Evolutionary conservation across 2,329 filamentous ascomycete species (phyloP), one percentile per base, ranked within the genome.

Genomic region (Trichoderma sp.): DNA sequence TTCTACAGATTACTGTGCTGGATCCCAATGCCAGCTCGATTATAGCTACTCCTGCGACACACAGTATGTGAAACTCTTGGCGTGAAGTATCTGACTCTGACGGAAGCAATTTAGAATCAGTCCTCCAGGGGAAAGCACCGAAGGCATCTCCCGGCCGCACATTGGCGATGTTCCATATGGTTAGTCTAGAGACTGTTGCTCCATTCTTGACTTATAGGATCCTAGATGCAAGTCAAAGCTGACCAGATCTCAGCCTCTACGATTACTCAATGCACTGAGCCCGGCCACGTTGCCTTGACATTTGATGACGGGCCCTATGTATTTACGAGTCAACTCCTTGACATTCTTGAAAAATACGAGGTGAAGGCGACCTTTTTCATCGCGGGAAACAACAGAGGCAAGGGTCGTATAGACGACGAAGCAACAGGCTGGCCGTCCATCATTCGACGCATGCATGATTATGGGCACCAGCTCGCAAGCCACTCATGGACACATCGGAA

Each of bases 401-500:
- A 82, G 73, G 77, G 76, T 3, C 75, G 73, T 13, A 84, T 85
- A 4, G 82, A 85, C 67, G 77, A 79, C 24, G 69, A 74, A 3
- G 70, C 73, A 5, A 76, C 72, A 5, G 71, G 64, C 4, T 84
- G 79, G 79, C 74, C 79, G 4, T 72, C 59, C n/a, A 73, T 83
- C 31, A 73, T 85, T 31, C 73, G 73, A 14, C 79, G 82, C 55
- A 84, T 83, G 79, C 72, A 81, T 68, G 70, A 72, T 31, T 77
- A 79, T 6, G 83, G 82, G 16, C 83, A 85, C 70, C 83, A 85
- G 65, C 78, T 85, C 47, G 82, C 78, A 19, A 82, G 81, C 57
- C 84, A 83, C 72, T 84, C 82, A 5, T 84, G 81, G 82, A 79
- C 81, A 74, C 84, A 86, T 73, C 78, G 77, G 29, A 77, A 84